phyloP scores from a whole-genome alignment of 345 rosid species.

The Populus simonii region DNA sequence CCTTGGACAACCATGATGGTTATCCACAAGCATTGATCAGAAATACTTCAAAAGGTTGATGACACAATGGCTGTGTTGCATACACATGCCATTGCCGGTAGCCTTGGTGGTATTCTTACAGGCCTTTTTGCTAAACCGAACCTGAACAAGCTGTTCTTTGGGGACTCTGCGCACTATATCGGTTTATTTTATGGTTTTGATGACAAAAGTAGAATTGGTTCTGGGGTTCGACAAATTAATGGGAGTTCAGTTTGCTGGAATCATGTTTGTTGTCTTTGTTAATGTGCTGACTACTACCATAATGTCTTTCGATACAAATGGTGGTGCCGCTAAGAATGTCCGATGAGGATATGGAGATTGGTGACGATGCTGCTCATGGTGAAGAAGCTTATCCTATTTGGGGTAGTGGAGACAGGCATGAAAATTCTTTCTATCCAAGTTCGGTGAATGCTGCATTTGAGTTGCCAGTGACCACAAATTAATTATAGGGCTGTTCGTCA shows the following conservation, averaged over 20 bases:
- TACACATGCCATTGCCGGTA: slow-evolving; percentile 51
- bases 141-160: slow-evolving; percentile 27
- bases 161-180: slow-evolving; percentile 1
- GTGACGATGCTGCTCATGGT: slow-evolving; percentile 42
- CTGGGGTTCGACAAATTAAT: slow-evolving; percentile 40
- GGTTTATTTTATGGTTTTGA: slow-evolving; percentile 44
- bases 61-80: slow-evolving; percentile 54
- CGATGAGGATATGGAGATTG: slow-evolving; percentile 45
- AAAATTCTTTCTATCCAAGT: slow-evolving; percentile 3
- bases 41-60: slow-evolving; percentile 43
- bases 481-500: neutral
- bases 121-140: slow-evolving; percentile 43
- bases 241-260: slow-evolving; percentile 36
- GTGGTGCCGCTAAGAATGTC: slow-evolving; percentile 44
- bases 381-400: slow-evolving; percentile 42
- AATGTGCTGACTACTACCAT: slow-evolving; percentile 35
- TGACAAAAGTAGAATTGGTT: slow-evolving; percentile 7
- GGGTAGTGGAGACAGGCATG: slow-evolving; percentile 36
- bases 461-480: slow-evolving; percentile 1
- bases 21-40: slow-evolving; percentile 38
- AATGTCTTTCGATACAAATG: slow-evolving; percentile 25
- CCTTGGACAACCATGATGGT: slow-evolving; percentile 62
- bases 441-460: slow-evolving; percentile 1
- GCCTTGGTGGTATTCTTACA: slow-evolving; percentile 41
- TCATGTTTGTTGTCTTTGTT: slow-evolving; percentile 22